These are phyloP conservation scores for Candida odintsovae DNA, from an alignment of 805 yeast species.

Conservation along the genomic window DNA sequence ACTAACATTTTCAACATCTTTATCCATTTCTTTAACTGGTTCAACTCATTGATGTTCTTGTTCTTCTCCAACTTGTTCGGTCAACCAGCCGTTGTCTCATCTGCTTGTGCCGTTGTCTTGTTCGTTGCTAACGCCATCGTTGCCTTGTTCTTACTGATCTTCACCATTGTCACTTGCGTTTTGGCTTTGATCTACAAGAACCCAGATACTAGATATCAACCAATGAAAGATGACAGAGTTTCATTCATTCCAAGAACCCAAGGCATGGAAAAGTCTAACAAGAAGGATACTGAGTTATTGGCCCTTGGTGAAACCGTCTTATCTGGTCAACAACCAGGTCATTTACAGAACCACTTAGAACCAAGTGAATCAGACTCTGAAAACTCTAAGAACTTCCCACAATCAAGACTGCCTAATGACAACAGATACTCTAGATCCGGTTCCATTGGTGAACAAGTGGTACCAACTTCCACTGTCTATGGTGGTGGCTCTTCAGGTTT, in stretches of 20 bases:
- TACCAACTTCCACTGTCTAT: slow-evolving; percentile 7
- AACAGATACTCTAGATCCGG: slow-evolving; percentile 1
- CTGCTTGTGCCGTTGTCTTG: slow-evolving; percentile 86
- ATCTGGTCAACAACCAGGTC: slow-evolving; percentile 24
- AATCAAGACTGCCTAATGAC: neutral
- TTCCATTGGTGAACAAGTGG: slow-evolving; percentile 1
- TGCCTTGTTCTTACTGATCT: slow-evolving; percentile 73
- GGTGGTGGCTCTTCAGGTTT: neutral
- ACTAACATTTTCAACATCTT: slow-evolving; percentile 91
- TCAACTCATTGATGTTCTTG: slow-evolving; percentile 81
- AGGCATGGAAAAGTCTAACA: slow-evolving; percentile 19
- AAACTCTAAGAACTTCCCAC: slow-evolving; percentile 1
- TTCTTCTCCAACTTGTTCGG: slow-evolving; percentile 82
- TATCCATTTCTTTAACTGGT: slow-evolving; percentile 69
- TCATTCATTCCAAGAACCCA: slow-evolving; percentile 75
- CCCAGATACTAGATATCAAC: slow-evolving; percentile 94
- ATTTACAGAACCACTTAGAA: slow-evolving; percentile 12
- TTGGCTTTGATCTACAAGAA: slow-evolving; percentile 81
- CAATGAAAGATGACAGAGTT: slow-evolving; percentile 93
- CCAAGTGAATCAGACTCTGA: slow-evolving; percentile 1
- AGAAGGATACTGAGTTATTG: slow-evolving; percentile 24
- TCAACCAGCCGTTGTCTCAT: slow-evolving; percentile 83
- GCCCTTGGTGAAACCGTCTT: slow-evolving; percentile 25
- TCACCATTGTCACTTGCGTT: slow-evolving; percentile 83
- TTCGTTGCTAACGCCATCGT: slow-evolving; percentile 87